Evolutionary conservation across 2,329 filamentous ascomycete genomes (phyloP).

Genomic region (Blumeria hordei): DNA sequence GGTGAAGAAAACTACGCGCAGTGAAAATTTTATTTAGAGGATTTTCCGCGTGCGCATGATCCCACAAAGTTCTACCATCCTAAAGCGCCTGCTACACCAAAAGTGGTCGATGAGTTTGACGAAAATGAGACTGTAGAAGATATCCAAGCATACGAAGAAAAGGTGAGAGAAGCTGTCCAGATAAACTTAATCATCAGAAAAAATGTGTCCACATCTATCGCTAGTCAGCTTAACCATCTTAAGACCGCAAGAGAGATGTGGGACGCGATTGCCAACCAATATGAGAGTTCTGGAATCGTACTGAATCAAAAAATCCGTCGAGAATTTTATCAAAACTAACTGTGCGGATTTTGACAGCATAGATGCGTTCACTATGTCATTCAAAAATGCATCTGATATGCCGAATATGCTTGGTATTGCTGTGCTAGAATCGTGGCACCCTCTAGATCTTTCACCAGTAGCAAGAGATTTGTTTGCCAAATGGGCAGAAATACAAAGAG

Average conservation of each 20-base stretch:
- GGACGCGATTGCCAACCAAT: no score
- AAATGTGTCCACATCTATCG: not conserved
- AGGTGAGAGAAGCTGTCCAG: not conserved
- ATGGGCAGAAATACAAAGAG: not conserved
- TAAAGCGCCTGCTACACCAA: not conserved
- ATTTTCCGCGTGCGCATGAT: not conserved
- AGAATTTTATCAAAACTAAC: not conserved
- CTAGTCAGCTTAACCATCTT: not conserved
- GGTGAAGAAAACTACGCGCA: conserved; percentile 1
- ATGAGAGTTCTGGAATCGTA: not conserved
- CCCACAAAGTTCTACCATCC: not conserved
- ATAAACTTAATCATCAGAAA: not conserved
- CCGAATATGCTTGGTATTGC: not conserved
- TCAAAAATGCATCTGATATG: not conserved
- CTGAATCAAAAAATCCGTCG: not conserved
- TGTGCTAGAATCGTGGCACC: not conserved
- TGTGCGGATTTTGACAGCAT: not conserved
- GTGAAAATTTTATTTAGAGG: not conserved
- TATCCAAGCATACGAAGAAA: not conserved
- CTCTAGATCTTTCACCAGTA: not conserved
- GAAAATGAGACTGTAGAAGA: not conserved
- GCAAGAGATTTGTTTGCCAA: not conserved
- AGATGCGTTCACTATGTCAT: not conserved
- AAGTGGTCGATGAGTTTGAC: not conserved
- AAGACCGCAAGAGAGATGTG: not conserved